Percentiles rank a stretch among this genome's conserved stretches.
phyloP scores from a whole-genome alignment of 1,284 basidiomycete species.

The Naganishia liquefaciens region DNA sequence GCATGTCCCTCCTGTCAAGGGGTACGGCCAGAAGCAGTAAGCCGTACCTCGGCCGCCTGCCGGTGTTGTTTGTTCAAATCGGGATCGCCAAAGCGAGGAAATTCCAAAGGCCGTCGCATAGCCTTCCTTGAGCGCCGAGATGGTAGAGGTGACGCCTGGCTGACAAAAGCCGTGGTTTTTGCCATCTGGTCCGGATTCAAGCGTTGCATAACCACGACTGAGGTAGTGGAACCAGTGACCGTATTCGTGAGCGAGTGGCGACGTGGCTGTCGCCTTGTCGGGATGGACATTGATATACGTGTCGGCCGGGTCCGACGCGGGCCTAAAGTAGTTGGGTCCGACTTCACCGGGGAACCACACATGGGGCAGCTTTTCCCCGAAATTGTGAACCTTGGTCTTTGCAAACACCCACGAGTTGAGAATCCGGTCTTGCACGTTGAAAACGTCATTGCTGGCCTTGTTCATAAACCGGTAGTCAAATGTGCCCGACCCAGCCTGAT shows the following conservation, averaged over 20 bases:
- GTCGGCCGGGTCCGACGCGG: neutral
- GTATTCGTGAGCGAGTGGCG: constrained; percentile 27
- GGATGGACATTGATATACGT: constrained; percentile 19
- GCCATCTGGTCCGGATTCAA: constrained; percentile 6
- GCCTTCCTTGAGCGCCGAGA: constrained; percentile 21
- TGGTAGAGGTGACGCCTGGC: constrained; percentile 10
- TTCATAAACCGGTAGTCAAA: constrained; percentile 25
- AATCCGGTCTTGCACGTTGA: constrained; percentile 28
- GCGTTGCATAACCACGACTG: neutral
- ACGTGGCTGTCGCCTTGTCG: constrained; percentile 12
- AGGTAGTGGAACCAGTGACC: constrained; percentile 29
- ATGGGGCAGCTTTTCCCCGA: constrained; percentile 2
- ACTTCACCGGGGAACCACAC: constrained; percentile 27
- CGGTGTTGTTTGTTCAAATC: neutral
- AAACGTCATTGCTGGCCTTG: constrained; percentile 28
- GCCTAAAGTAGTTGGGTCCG: neutral
- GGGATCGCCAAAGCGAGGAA: constrained; percentile 11
- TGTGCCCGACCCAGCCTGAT: neutral
- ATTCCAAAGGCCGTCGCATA: constrained; percentile 25
- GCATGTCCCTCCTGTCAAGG: neutral
- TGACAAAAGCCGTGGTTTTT: constrained; percentile 18
- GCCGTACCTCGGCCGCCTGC: neutral
- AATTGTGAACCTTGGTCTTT: constrained; percentile 18
- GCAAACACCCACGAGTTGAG: constrained; percentile 23
- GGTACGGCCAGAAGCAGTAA: constrained; percentile 1